Base-by-base conservation (phyloP, 352 stramenopile genomes). In the Pythium aphanidermatum region DNA sequence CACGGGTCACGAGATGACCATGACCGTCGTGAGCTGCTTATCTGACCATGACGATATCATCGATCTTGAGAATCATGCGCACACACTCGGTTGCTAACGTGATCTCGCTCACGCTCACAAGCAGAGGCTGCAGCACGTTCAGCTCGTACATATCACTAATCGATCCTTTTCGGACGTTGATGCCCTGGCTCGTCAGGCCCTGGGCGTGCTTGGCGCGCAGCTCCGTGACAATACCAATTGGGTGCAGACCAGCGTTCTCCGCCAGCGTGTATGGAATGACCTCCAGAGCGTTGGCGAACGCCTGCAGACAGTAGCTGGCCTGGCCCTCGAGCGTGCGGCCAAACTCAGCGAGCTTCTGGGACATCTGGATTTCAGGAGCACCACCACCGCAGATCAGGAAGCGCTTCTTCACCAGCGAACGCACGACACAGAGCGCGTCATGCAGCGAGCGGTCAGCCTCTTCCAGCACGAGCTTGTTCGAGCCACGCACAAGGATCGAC, bases 1-100 rank as follows among this genome's bases (percentile, higher is more conserved):
- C n/a, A n/a, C n/a, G n/a, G n/a, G n/a, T n/a, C n/a, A n/a, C 20
- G 19, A 5, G 27, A 27, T 23, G 9, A 12, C 35, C 14, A 24
- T 13, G 3, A 1, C 5, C 34, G 11, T 27, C 20, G 28, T 14
- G 9, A 30, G 34, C 48, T 19, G 55, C 68, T 89, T 94, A 94
- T 70, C 82, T 68, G 40, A 98, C 94, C 65, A 97, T 96, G 44
- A 99, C 95, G 45, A 99, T 95, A 83, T 99, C 97, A 64, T 99
- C 97, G 67, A 99, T 98, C 93, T 99, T 99, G 74, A 99, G 91
- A 65, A 99, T 99, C 96, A 99, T 99, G 63, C 89, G 86, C 40
- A 99, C 95, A 60, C 95, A 99, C 73, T 99, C 97, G 30, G 96
- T 97, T 11, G 97, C 96, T 42, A 99, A 82, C 50, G 90, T 71